Conservation (phyloP, 306 rosid species). For the Boehmeria nivea region DNA sequence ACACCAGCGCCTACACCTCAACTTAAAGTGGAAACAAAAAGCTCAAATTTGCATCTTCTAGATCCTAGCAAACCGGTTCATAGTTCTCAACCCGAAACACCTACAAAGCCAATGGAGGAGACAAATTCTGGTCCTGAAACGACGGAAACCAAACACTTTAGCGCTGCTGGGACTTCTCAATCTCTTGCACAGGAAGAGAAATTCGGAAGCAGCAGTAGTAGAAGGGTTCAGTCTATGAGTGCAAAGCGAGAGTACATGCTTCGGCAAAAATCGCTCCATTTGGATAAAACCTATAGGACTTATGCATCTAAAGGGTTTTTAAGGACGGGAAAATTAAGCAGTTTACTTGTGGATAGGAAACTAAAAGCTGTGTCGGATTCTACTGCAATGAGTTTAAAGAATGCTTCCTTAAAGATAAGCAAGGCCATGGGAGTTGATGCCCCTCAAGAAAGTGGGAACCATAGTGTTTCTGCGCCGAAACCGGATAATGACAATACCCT, state of each 20-base stretch:
- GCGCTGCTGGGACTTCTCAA: conserved; percentile 46
- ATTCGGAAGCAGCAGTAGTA: conserved; percentile 27
- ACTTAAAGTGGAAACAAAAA: conserved; percentile 42
- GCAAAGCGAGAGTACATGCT: conserved; percentile 74
- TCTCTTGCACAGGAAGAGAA: conserved; percentile 52
- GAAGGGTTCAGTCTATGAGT: conserved; percentile 52
- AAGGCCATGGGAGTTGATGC: conserved; percentile 61
- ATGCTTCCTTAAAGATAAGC: conserved; percentile 61
- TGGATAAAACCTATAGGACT: conserved; percentile 72
- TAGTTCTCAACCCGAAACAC: conserved; percentile 45
- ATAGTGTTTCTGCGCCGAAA: conserved; percentile 35
- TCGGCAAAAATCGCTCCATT: conserved; percentile 69
- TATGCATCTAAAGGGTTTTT: conserved; percentile 44
- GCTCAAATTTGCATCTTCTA: conserved; percentile 46
- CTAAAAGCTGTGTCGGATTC: conserved; percentile 62
- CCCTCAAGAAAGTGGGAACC: conserved; percentile 47
- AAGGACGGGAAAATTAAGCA: conserved; percentile 59
- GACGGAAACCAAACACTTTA: conserved; percentile 35
- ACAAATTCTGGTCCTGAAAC: conserved; percentile 31
- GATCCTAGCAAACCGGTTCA: conserved; percentile 40
- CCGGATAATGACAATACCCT: conserved; percentile 33
- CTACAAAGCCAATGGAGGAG: conserved; percentile 35
- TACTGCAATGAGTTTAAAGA: conserved; percentile 57
- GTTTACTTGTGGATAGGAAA: conserved; percentile 70
- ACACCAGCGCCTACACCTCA: conserved; percentile 48